A percentile compares a stretch with the other conserved stretches of the same genome.
Conservation (phyloP, 1,139 yeast genomes). For the Hansenula sp. region DNA sequence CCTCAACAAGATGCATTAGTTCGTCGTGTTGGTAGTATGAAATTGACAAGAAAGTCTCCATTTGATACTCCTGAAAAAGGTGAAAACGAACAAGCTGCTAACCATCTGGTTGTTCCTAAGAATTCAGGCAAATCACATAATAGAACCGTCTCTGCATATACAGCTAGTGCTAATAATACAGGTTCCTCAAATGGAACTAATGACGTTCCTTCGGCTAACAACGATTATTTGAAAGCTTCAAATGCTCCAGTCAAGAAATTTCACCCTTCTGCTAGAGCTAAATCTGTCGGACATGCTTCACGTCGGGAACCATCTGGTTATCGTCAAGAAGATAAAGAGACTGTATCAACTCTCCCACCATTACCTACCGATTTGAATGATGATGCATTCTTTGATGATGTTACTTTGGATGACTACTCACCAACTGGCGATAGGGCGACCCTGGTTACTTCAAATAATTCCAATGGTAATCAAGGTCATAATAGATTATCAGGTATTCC, state of each 20-base stretch:
- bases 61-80: slow-evolving; percentile 6
- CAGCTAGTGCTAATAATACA: slow-evolving; percentile 18
- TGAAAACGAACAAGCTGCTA: not conserved
- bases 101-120: slow-evolving; percentile 10
- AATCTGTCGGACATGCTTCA: slow-evolving; percentile 72
- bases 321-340: slow-evolving; percentile 12
- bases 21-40: slow-evolving; percentile 23
- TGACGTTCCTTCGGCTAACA: slow-evolving; percentile 4
- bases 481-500: slow-evolving; percentile 7
- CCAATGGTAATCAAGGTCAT: slow-evolving; percentile 4
- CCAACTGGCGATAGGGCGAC: slow-evolving; percentile 17
- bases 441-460: slow-evolving; percentile 14
- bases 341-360: slow-evolving; percentile 34
- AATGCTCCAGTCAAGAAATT: slow-evolving; percentile 32
- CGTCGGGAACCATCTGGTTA: slow-evolving; percentile 48
- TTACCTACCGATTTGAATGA: slow-evolving; percentile 47
- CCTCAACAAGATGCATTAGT: slow-evolving; percentile 12
- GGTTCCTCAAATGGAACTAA: slow-evolving; percentile 13
- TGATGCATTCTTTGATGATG: slow-evolving; percentile 64
- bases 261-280: slow-evolving; percentile 89
- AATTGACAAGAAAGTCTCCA: slow-evolving; percentile 10
- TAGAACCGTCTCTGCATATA: slow-evolving; percentile 37
- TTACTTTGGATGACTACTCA: slow-evolving; percentile 41
- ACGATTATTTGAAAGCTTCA: slow-evolving; percentile 13
- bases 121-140: slow-evolving; percentile 28